These are phyloP conservation scores for Xylaria sp. DNA, from an alignment of 2,329 filamentous ascomycete genomes.

Conservation along the genomic window DNA sequence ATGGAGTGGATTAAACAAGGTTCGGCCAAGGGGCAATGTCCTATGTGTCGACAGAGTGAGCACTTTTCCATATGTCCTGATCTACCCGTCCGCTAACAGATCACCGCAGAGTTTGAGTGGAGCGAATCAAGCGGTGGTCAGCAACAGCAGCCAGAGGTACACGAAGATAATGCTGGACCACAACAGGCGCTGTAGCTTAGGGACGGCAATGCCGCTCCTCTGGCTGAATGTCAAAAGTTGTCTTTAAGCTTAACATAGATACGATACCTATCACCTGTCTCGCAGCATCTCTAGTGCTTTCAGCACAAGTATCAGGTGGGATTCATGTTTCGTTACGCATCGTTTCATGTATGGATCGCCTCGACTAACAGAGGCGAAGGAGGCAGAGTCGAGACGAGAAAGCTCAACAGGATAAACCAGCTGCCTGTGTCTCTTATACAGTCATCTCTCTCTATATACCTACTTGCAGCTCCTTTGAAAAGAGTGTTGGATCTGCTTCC, in stretches of 20 bases:
- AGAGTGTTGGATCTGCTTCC: too few relatives aligned
- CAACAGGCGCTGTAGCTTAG: slow-evolving; percentile 11
- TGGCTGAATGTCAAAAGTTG: not conserved
- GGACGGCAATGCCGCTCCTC: not conserved
- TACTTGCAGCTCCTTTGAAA: too few relatives aligned
- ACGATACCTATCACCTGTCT: too few relatives aligned
- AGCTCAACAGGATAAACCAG: too few relatives aligned
- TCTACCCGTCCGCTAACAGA: slow-evolving; percentile 8
- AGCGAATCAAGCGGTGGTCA: slow-evolving; percentile 29
- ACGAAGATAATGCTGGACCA: slow-evolving; percentile 24
- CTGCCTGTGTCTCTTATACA: too few relatives aligned
- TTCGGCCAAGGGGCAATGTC: slow-evolving; percentile 88
- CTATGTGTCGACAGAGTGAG: slow-evolving; percentile 95
- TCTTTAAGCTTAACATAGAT: too few relatives aligned
- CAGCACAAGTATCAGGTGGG: not conserved
- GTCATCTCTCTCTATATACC: too few relatives aligned
- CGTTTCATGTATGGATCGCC: not conserved
- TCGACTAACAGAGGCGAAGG: not conserved
- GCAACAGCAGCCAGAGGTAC: slow-evolving; percentile 29
- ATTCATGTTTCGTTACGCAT: not conserved
- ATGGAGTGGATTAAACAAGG: slow-evolving; percentile 96
- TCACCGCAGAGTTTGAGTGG: slow-evolving; percentile 43
- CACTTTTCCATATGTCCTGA: slow-evolving; percentile 12
- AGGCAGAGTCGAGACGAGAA: not conserved
- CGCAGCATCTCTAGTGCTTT: not conserved